Base-by-base conservation (phyloP, 768 basidiomycete genomes). In the Rhodocollybia butyracea region DNA sequence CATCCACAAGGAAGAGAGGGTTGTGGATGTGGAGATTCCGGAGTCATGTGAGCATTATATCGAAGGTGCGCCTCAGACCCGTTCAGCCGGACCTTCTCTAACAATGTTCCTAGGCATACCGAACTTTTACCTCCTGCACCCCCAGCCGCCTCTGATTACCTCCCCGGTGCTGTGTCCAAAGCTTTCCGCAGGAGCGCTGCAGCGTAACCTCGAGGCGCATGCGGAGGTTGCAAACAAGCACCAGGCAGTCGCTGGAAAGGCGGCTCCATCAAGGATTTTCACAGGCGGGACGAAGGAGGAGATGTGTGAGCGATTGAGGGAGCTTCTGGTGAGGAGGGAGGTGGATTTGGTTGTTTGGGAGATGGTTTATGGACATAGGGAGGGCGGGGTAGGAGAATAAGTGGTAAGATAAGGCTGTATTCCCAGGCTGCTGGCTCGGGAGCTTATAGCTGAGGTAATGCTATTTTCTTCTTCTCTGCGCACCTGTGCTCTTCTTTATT, bases 161-260 rank as follows among this genome's bases (percentile, higher is more conserved):
- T 68, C 76, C 45, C 75, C 81, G 3, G 55, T 60, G 7, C 57
- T 68, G 17, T 80, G 79, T 58, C 48, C 64, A 13, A 64, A 67
- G 11, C 71, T 86, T 12, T 78, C 83, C 15, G 57, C 61, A 4
- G 68, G 70, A 1, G 83, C 81, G 0, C 69, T 88, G 29, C 76
- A 75, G 59, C 71, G 79, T 11, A 88, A 88, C 59, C 74, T 88
- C 4, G 69, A 71, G 19, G 85, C 77, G 1, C 85, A 88, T 60
- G 76, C 82, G 1, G 68, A 59, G 11, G 51, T 53, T n/a, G 30
- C 38, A n/a, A 40, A 40, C 27, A 53, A 53, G 21, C 21, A 3
- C n/a, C 22, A 24, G 3, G 15, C 31, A 13, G n/a, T 31, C 13
- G 21, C 5, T 34, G 34, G 48, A 38, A 31, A 53, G 24, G 30